A percentile compares a stretch with the other conserved stretches of the same genome.
phyloP scores from a whole-genome alignment of 2,329 filamentous ascomycete species.

The Ophiostoma sp. region DNA sequence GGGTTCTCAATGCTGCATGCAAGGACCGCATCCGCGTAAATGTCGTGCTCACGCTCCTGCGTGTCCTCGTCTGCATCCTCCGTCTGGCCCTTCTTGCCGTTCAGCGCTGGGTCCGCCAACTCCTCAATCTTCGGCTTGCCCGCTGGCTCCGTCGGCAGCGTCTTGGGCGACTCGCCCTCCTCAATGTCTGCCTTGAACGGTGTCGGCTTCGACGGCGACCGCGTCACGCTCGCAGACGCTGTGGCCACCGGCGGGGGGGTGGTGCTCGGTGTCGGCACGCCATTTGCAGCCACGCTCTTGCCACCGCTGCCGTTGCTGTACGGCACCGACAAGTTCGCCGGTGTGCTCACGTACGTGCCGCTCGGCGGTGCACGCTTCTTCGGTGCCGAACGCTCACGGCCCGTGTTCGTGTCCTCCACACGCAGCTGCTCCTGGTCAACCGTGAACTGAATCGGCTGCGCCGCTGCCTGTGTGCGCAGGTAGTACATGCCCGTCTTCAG shows the following conservation, averaged over 20 bases:
- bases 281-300: constrained; percentile 45
- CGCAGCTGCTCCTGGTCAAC: constrained; percentile 95
- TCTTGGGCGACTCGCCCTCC: constrained; percentile 73
- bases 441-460: constrained; percentile 96
- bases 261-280: constrained; percentile 61
- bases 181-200: constrained; percentile 71
- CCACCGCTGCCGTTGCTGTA: constrained; percentile 51
- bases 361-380: constrained; percentile 61
- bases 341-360: constrained; percentile 42
- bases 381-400: constrained; percentile 58
- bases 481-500: constrained; percentile 99
- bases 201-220: constrained; percentile 56
- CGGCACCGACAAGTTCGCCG: constrained; percentile 51
- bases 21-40: constrained; percentile 88
- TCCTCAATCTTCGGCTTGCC: constrained; percentile 60
- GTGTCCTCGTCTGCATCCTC: constrained; percentile 70
- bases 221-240: constrained; percentile 41
- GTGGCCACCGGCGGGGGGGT: constrained; percentile 54
- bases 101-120: constrained; percentile 50
- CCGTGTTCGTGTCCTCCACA: constrained; percentile 73
- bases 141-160: constrained; percentile 64
- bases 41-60: constrained; percentile 76
- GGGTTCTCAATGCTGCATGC: constrained; percentile 97
- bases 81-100: constrained; percentile 53
- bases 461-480: constrained; percentile 93